These are phyloP conservation scores for Schizonepeta tenuifolia DNA, from an alignment of 257 asterid genomes.

Conservation along the genomic window DNA sequence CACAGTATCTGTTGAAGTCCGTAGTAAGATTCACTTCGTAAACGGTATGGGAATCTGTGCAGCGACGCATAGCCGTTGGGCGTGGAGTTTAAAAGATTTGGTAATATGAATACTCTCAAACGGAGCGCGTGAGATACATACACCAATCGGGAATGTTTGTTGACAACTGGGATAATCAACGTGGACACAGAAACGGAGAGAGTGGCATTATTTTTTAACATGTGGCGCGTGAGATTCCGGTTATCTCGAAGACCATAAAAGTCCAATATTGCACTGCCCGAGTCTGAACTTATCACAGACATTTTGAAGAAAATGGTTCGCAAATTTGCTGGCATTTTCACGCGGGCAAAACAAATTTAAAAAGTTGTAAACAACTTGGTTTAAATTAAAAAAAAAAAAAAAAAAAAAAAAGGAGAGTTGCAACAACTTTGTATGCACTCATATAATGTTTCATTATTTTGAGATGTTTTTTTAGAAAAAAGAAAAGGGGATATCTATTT, in stretches of 20 bases:
- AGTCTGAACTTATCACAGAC: constrained; percentile 44
- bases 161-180: not conserved
- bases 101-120: not conserved
- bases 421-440: no score
- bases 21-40: constrained; percentile 44
- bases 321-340: constrained; percentile 14
- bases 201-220: not conserved
- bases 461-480: no score
- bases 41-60: constrained; percentile 52
- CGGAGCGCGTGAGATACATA: constrained; percentile 31
- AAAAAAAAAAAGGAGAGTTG: no score
- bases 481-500: no score
- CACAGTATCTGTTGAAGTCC: constrained; percentile 25
- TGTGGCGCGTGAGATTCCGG: constrained; percentile 34
- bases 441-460: no score
- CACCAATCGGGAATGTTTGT: not conserved
- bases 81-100: constrained; percentile 32
- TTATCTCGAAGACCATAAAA: constrained; percentile 36
- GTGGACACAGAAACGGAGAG: constrained; percentile 20
- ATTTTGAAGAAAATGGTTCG: constrained; percentile 32
- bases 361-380: no score
- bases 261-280: constrained; percentile 62
- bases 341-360: constrained; percentile 28
- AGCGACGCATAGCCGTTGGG: constrained; percentile 52
- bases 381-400: no score